Evolutionary conservation across 305 asterid species (phyloP).

Genomic region (Solanum hybrid): DNA sequence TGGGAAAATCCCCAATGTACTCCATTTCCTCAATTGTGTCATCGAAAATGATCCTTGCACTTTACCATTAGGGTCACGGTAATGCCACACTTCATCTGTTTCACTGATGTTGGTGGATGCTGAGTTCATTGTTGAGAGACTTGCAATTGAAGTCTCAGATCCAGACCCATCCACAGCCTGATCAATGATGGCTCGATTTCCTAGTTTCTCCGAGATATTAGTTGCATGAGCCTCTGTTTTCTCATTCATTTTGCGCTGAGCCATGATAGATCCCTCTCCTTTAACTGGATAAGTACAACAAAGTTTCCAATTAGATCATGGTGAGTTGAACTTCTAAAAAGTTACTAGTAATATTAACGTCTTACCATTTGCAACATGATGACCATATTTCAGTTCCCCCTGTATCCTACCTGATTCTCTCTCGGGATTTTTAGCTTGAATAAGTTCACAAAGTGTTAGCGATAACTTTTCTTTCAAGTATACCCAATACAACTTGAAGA

Average conservation of each 20-base stretch:
- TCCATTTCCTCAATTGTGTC: constrained; percentile 61
- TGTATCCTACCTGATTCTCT: constrained; percentile 24
- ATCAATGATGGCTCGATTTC: constrained; percentile 22
- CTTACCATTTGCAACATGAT: neutral
- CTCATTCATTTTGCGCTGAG: constrained; percentile 15
- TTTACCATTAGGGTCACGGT: constrained; percentile 20
- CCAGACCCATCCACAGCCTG: constrained; percentile 33
- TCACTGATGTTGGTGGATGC: constrained; percentile 1
- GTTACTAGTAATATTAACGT: neutral
- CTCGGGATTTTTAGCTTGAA: constrained; percentile 53
- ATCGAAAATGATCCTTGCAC: constrained; percentile 25
- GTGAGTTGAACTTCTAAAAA: neutral
- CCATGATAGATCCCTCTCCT: constrained; percentile 17
- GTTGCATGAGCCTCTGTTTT: constrained; percentile 25
- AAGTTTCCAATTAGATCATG: constrained; percentile 4
- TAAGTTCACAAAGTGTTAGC: constrained; percentile 49
- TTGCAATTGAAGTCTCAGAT: constrained; percentile 19
- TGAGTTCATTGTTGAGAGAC: neutral
- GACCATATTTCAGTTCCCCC: constrained; percentile 8
- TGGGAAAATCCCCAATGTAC: constrained; percentile 56
- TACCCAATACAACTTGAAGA: constrained; percentile 81
- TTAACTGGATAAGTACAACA: constrained; percentile 23
- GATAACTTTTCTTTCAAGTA: constrained; percentile 57
- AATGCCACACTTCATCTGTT: constrained; percentile 22
- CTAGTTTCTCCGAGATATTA: constrained; percentile 15